Conservation (phyloP, 345 rosid species). For the Salix udensis region DNA sequence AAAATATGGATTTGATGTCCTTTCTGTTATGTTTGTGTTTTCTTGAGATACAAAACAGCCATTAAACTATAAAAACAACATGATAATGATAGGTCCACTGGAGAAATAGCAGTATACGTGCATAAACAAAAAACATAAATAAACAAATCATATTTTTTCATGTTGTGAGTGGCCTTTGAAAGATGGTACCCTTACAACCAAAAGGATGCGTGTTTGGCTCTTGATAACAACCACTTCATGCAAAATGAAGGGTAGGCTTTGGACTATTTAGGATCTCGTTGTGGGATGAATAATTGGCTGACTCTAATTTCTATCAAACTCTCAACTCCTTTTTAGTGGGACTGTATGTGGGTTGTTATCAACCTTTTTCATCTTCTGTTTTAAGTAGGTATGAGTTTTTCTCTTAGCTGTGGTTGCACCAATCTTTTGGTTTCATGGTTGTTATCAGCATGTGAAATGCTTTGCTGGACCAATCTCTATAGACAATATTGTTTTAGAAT, state of each 20-base stretch:
- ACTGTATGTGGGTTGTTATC: background rate
- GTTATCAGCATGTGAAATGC: background rate
- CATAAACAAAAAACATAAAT: background rate
- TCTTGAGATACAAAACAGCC: background rate
- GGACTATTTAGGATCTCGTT: background rate
- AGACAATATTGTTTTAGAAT: background rate
- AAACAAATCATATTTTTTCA: background rate
- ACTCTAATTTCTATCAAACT: too few species aligned
- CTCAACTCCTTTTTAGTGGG: background rate
- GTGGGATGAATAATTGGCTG: background rate
- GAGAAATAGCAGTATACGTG: background rate
- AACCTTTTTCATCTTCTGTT: background rate
- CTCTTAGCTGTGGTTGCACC: background rate
- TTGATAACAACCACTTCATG: background rate
- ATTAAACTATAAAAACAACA: background rate
- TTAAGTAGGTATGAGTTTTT: too few species aligned
- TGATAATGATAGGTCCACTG: background rate
- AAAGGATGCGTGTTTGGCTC: background rate
- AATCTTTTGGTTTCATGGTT: background rate
- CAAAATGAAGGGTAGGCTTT: background rate
- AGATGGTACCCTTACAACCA: background rate
- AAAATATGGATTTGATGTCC: background rate
- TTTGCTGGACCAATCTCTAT: background rate
- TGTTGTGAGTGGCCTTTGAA: background rate
- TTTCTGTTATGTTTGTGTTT: background rate